Percentiles rank a stretch among this genome's conserved stretches.
Conservation (phyloP, 2,329 filamentous ascomycete species). For the Neobulgaria alba region DNA sequence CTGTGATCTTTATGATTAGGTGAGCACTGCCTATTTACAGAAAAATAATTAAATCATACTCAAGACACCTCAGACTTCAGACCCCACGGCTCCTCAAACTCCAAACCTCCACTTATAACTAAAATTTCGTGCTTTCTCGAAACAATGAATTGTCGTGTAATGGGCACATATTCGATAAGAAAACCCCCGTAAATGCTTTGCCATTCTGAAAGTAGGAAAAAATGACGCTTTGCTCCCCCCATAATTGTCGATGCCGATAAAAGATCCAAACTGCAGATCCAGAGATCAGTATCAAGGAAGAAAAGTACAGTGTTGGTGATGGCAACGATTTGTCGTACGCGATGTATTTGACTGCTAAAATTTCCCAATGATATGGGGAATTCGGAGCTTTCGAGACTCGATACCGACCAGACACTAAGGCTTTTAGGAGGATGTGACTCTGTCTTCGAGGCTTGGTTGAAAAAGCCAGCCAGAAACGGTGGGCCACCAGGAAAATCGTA, state of each 20-base stretch:
- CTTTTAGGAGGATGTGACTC: not conserved
- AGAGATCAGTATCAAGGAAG: slow-evolving; percentile 23
- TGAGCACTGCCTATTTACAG: too few species aligned
- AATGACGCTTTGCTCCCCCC: slow-evolving; percentile 8
- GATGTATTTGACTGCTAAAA: not conserved
- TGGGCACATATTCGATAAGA: slow-evolving; percentile 9
- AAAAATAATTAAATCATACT: too few species aligned
- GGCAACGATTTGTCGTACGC: slow-evolving; percentile 12
- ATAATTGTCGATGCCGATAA: not conserved
- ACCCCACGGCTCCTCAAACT: slow-evolving; percentile 12
- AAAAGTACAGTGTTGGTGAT: slow-evolving; percentile 12
- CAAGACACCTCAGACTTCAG: too few species aligned
- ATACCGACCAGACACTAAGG: not conserved
- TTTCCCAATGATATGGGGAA: not conserved
- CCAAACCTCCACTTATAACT: slow-evolving; percentile 12
- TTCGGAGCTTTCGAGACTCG: not conserved
- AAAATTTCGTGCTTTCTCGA: slow-evolving; percentile 11
- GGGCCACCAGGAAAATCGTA: too few species aligned
- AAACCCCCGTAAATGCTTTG: slow-evolving; percentile 6
- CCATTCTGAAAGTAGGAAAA: slow-evolving; percentile 18
- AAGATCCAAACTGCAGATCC: slow-evolving; percentile 25
- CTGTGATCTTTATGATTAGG: too few species aligned
- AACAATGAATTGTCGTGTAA: slow-evolving; percentile 12
- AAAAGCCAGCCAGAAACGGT: not conserved
- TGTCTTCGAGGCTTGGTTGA: not conserved